Conservation (phyloP, 2,329 filamentous ascomycete genomes). For the Kalaharituber pfeilii region DNA sequence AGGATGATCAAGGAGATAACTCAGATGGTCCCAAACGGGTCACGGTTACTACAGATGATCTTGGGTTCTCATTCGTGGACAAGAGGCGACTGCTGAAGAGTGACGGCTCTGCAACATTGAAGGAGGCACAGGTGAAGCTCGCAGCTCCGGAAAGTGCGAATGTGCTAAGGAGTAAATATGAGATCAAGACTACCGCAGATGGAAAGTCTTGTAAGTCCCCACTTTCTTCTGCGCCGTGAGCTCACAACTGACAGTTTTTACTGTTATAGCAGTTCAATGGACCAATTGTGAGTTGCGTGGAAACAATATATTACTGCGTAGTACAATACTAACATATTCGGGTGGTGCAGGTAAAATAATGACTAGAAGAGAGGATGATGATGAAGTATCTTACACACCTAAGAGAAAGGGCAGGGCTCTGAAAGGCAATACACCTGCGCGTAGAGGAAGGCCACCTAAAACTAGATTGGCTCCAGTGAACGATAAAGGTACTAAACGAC, state of each 20-base stretch:
- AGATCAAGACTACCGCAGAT: not conserved
- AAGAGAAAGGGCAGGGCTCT: not conserved
- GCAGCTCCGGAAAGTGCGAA: not conserved
- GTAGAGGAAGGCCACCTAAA: not conserved
- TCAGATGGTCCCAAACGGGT: not conserved
- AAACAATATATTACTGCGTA: no score
- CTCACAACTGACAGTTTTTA: no score
- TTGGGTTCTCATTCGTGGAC: conserved; percentile 13
- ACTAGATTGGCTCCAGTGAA: no score
- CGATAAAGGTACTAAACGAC: not conserved
- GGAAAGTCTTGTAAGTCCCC: not conserved
- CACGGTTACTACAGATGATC: not conserved
- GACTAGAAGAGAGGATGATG: no score
- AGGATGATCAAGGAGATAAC: not conserved
- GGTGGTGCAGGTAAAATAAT: no score
- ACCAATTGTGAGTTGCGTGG: no score
- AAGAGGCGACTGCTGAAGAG: conserved; percentile 14
- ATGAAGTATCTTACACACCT: no score
- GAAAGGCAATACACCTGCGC: not conserved
- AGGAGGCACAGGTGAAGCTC: conserved; percentile 9
- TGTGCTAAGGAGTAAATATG: not conserved
- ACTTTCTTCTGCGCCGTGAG: no score
- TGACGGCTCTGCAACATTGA: conserved; percentile 14
- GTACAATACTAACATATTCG: no score
- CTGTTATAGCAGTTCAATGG: no score